Evolutionary conservation across 192 early-diverging fungal species (phyloP), one percentile per base, ranked within the genome.

Genomic region (Rhizophagus prolifer): DNA sequence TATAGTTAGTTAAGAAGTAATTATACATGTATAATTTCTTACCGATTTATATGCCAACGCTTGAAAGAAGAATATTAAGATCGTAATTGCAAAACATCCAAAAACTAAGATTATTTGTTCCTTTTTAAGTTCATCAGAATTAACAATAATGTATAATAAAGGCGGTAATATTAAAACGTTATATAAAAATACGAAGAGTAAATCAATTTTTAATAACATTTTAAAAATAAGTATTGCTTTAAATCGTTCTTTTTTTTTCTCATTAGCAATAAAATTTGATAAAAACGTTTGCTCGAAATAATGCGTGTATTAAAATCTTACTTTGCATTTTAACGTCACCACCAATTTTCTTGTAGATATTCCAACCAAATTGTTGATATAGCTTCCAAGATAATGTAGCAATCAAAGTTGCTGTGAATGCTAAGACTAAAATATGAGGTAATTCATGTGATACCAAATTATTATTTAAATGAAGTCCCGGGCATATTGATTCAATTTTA

Each of bases 331-430:
- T 6, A 54, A 54, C 7, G 16, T 54, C 50, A 16, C 16, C 50
- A 1, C 50, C 50, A 21, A 54, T 54, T 54, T 54, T 54, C 50
- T 54, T 54, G 5, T 54, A 54, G 4, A 54, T 54, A 54, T 54
- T 54, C 50, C 50, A 54, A 54, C 50, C 50, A 54, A 54, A 54
- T 54, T 54, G 50, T 54, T n/a, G 50, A 54, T 54, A 54, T 54
- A 54, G 21, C 7, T 54, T 54, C 14, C 19, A 54, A 54, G 50
- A 54, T 54, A 54, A 54, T 21, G 19, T 21, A 54, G 16, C 5
- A 4, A 54, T 7, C 50, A 54, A 19, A 54, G 16, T 21, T 54
- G 50, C 50, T 21, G 12, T 7, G 5, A 21, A 4, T 7, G 16
- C 19, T 54, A 54, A 54, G 12, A 21, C 19, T 21, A 19, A 16